A percentile compares a stretch with the other conserved stretches of the same genome.
phyloP scores from a whole-genome alignment of 345 rosid species.

The Mercurialis annua region DNA sequence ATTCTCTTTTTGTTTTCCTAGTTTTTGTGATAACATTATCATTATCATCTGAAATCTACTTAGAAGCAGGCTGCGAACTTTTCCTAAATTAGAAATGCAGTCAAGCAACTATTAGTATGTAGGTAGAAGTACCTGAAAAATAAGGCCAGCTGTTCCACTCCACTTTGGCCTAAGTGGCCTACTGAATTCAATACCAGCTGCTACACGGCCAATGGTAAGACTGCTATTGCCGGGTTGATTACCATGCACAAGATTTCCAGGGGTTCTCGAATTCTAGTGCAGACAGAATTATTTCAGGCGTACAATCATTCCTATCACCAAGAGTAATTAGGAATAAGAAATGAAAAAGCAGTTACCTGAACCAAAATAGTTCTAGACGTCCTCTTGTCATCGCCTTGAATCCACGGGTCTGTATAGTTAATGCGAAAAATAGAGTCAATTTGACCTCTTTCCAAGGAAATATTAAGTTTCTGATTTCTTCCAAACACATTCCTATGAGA shows the following conservation, averaged over 20 bases:
- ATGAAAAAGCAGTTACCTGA: conserved; percentile 49
- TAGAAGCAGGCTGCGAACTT: neutral
- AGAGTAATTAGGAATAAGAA: neutral
- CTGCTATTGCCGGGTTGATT: conserved; percentile 61
- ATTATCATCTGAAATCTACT: neutral
- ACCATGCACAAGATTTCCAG: conserved; percentile 92
- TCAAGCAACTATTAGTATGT: neutral
- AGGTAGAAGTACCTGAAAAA: conserved; percentile 63
- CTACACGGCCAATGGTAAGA: conserved; percentile 76
- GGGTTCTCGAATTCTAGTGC: conserved; percentile 82
- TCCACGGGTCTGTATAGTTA: conserved; percentile 99
- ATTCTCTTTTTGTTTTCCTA: neutral
- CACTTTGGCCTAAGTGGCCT: conserved; percentile 95
- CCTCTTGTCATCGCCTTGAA: conserved; percentile 92
- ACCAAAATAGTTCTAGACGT: conserved; percentile 87
- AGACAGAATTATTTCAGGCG: conserved; percentile 23
- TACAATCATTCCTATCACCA: neutral
- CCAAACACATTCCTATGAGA: conserved; percentile 93
- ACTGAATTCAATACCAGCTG: conserved; percentile 81
- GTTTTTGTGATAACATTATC: neutral
- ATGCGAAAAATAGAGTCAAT: conserved; percentile 86
- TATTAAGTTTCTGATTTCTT: conserved; percentile 85
- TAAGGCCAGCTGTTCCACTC: conserved; percentile 83
- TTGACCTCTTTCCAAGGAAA: conserved; percentile 90
- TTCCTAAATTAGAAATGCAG: neutral